A percentile compares a stretch with the other conserved stretches of the same genome.
These are phyloP conservation scores for Trichoderma semiorbis DNA, from an alignment of 2,329 filamentous ascomycete species.

Conservation along the genomic window DNA sequence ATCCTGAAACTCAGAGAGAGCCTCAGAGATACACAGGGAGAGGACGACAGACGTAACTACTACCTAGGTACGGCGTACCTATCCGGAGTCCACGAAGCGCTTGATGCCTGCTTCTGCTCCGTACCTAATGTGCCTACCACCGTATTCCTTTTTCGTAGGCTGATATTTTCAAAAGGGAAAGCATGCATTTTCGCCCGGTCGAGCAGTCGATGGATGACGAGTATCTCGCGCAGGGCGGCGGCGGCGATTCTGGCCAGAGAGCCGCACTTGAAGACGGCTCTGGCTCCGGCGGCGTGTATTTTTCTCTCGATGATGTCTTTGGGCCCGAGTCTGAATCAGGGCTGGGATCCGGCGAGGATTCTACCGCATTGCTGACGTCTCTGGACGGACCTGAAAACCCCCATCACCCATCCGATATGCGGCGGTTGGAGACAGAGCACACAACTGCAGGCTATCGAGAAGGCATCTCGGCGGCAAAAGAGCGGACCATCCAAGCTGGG, in stretches of 20 bases:
- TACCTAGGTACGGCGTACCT: neutral
- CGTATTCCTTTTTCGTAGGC: neutral
- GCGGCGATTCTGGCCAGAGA: neutral
- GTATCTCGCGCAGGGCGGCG: conserved; percentile 25
- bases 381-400: neutral
- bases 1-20: neutral
- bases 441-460: conserved; percentile 87
- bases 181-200: conserved; percentile 36
- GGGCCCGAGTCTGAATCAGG: conserved; percentile 28
- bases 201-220: conserved; percentile 30
- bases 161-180: neutral
- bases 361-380: neutral
- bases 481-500: conserved; percentile 71
- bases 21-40: neutral
- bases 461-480: conserved; percentile 74
- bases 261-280: neutral
- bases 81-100: neutral
- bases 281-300: conserved; percentile 22
- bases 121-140: neutral
- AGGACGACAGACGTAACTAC: neutral
- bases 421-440: conserved; percentile 70
- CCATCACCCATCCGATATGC: conserved; percentile 61
- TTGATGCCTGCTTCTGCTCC: neutral
- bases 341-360: neutral
- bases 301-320: conserved; percentile 38